These are phyloP conservation scores for Trichoderma atroviride DNA, from an alignment of 2,329 filamentous ascomycete species.

Conservation along the genomic window DNA sequence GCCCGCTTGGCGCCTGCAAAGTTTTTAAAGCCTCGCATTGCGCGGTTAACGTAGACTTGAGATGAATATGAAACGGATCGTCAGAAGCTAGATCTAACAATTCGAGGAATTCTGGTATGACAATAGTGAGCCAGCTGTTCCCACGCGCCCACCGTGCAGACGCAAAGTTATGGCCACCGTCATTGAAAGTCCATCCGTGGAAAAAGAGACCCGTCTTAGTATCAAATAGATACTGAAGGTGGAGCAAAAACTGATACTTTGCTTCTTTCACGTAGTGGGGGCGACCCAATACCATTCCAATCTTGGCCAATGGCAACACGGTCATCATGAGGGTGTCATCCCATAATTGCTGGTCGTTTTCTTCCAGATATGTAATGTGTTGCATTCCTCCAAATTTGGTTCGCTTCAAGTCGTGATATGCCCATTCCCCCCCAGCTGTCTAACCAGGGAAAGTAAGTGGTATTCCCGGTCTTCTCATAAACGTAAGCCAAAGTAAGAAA, in stretches of 20 bases:
- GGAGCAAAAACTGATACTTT: constrained; percentile 14
- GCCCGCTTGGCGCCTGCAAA: not conserved
- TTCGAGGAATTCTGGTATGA: constrained; percentile 13
- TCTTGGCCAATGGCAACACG: constrained; percentile 13
- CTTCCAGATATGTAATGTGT: constrained; percentile 20
- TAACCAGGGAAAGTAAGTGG: constrained; percentile 7
- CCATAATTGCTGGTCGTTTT: constrained; percentile 18
- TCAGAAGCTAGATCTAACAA: constrained; percentile 2
- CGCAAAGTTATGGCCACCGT: constrained; percentile 18
- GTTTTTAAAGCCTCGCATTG: constrained; percentile 16
- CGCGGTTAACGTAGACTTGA: not conserved
- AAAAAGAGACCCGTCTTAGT: constrained; percentile 17
- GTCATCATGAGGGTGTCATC: constrained; percentile 22
- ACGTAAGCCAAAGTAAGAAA: constrained; percentile 15
- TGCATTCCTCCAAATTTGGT: constrained; percentile 23
- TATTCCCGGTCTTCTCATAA: constrained; percentile 10
- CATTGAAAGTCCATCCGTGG: constrained; percentile 17
- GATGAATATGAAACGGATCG: not conserved
- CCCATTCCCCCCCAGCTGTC: constrained; percentile 22
- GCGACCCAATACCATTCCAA: constrained; percentile 12
- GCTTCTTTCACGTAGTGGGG: constrained; percentile 13
- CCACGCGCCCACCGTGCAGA: constrained; percentile 13
- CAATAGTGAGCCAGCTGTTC: constrained; percentile 22
- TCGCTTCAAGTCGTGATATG: constrained; percentile 16
- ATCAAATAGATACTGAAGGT: constrained; percentile 17